Percentiles rank a stretch among this genome's conserved stretches.
Evolutionary conservation across 495 filamentous ascomycete species (phyloP).

Genomic region (Aspergillus steynii): DNA sequence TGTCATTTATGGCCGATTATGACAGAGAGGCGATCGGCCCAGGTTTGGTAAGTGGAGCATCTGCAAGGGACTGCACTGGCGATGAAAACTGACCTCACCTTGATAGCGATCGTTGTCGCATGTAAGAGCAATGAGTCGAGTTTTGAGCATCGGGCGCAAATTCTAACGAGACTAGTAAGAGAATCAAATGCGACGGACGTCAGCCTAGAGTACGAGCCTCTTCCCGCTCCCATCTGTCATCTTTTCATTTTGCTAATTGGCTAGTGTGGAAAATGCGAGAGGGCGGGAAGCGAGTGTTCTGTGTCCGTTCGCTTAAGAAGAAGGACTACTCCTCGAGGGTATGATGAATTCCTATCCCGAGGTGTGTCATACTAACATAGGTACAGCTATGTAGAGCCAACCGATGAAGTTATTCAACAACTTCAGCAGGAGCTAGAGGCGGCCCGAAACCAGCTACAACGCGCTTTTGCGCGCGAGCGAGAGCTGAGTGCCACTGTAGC

Average conservation of each 20-base stretch:
- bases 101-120: slow-evolving; percentile 5
- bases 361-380: slow-evolving; percentile 6
- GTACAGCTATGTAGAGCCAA: slow-evolving; percentile 1
- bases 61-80: not conserved
- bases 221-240: not conserved
- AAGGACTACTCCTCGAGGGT: slow-evolving; percentile 18
- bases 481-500: not conserved
- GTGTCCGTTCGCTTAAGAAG: slow-evolving; percentile 10
- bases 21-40: not conserved
- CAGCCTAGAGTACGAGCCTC: not conserved
- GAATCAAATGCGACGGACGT: slow-evolving; percentile 16
- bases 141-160: not conserved
- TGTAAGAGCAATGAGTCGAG: not conserved
- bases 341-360: not conserved
- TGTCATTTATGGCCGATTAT: too few relatives aligned
- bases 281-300: slow-evolving; percentile 10
- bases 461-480: not conserved
- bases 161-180: slow-evolving; percentile 10
- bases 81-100: not conserved
- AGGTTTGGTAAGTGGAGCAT: not conserved
- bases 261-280: slow-evolving; percentile 10
- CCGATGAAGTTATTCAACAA: slow-evolving; percentile 3
- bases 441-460: not conserved
- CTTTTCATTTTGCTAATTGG: not conserved
- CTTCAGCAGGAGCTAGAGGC: not conserved